These are phyloP conservation scores for Ceratobasidium sp. DNA, from an alignment of 1,284 basidiomycete genomes.

Conservation along the genomic window DNA sequence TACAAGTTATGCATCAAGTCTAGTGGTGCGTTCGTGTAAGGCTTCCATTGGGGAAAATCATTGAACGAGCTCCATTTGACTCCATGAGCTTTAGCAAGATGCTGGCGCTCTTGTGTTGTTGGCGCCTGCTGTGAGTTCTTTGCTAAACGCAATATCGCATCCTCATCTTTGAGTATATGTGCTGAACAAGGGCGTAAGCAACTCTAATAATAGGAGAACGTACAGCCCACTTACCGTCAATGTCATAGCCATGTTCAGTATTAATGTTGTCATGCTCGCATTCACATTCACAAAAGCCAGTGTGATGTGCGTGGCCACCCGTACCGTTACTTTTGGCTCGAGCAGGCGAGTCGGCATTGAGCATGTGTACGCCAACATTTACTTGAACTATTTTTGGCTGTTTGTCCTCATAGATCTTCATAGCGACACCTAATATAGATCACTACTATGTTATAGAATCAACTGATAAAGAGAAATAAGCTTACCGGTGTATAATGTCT, in stretches of 20 bases:
- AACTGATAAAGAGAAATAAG: background rate
- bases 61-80: conserved; percentile 56
- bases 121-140: background rate
- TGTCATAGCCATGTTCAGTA: conserved; percentile 12
- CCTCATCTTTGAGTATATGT: background rate
- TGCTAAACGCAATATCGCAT: background rate
- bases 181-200: too few species aligned
- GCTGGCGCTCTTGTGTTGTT: background rate
- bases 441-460: too few species aligned
- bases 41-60: conserved; percentile 57
- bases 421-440: background rate
- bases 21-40: conserved; percentile 52
- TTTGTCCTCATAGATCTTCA: background rate
- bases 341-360: background rate
- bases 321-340: background rate
- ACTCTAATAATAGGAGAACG: too few species aligned
- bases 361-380: background rate
- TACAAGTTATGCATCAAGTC: conserved; percentile 56
- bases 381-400: background rate
- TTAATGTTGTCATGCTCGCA: background rate
- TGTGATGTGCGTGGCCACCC: background rate
- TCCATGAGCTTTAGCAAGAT: background rate
- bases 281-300: background rate
- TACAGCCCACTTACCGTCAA: conserved; percentile 2
- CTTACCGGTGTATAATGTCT: background rate